A percentile compares a stretch with the other conserved stretches of the same genome.
phyloP scores from a whole-genome alignment of 345 rosid genomes.

The Isatis tinctoria region DNA sequence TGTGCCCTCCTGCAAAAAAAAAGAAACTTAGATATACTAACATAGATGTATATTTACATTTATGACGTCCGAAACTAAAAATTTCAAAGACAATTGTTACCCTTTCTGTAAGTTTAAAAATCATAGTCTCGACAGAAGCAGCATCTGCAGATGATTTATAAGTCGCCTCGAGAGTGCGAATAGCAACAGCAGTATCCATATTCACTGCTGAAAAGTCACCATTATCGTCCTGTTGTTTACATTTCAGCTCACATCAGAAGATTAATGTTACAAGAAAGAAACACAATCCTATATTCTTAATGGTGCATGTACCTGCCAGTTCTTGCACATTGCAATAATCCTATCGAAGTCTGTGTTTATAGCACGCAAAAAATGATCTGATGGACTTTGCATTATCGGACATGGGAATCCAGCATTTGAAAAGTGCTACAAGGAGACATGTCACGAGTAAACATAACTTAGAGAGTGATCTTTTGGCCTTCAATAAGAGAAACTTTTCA shows the following conservation, averaged over 20 bases:
- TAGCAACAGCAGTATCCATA: constrained; percentile 99
- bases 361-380: constrained; percentile 97
- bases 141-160: constrained; percentile 90
- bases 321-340: constrained; percentile 98
- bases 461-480: not conserved
- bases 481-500: not conserved
- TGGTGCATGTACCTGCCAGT: constrained; percentile 71
- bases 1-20: constrained; percentile 77
- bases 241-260: not conserved
- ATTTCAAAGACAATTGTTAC: constrained; percentile 29
- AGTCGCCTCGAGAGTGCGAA: constrained; percentile 96
- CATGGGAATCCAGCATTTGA: constrained; percentile 99
- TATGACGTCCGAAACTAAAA: not conserved
- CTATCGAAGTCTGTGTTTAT: constrained; percentile 98
- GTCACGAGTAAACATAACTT: not conserved
- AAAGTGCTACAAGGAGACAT: constrained; percentile 63
- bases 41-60: not conserved
- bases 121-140: constrained; percentile 82
- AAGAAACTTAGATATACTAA: not conserved
- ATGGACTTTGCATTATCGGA: constrained; percentile 99
- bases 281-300: not conserved
- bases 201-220: constrained; percentile 97
- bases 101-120: constrained; percentile 76
- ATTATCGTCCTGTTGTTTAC: constrained; percentile 69
- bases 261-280: not conserved